Base-by-base conservation (phyloP, 192 early-diverging fungal species). In the Kappamyces sp. region DNA sequence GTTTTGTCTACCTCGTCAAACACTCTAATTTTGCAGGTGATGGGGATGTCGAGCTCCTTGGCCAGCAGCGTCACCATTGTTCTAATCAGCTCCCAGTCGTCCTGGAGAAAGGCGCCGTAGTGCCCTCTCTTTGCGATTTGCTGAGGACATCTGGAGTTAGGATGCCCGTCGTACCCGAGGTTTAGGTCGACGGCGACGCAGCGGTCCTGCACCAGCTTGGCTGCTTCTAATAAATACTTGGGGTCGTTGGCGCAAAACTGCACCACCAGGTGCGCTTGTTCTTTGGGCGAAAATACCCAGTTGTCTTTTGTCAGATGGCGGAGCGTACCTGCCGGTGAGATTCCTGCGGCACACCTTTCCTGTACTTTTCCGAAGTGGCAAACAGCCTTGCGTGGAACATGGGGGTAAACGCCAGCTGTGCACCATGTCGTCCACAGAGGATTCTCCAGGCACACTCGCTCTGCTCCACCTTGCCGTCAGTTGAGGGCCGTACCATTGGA, bases 161-260 rank as follows among this genome's bases (percentile, higher is more conserved):
- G 69, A 69, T 97, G 93, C 4, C 97, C 90, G 4, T 91, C 97
- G 63, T 23, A 23, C 8, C 97, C 94, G 3, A 98, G 77, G 55
- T 98, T 99, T 36, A 98, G 69, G 69, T 97, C 94, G 5, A 99
- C 90, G 4, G 92, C 97, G 63, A 92, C 92, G 57, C 93, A 94
- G 13, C 86, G 66, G 60, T 83, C 75, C 48, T 87, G 87, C 4
- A 99, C 87, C 35, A 89, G 63, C 52, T 81, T 68, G 4, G 94
- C 93, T 2, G 97, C 93, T 36, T 74, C 68, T 0, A 99, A 76
- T 10, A 99, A 79, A 5, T 66, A 62, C 3, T 86, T 83, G 1
- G 94, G 87, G 33, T 99, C 94, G 69, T 99, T 99, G 1, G 94
- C 94, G 70, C 97, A 99, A 64, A 99, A 99, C 87, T 93, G 74